Conservation (phyloP, 1,284 basidiomycete genomes). For the Fistulinella staudtii region DNA sequence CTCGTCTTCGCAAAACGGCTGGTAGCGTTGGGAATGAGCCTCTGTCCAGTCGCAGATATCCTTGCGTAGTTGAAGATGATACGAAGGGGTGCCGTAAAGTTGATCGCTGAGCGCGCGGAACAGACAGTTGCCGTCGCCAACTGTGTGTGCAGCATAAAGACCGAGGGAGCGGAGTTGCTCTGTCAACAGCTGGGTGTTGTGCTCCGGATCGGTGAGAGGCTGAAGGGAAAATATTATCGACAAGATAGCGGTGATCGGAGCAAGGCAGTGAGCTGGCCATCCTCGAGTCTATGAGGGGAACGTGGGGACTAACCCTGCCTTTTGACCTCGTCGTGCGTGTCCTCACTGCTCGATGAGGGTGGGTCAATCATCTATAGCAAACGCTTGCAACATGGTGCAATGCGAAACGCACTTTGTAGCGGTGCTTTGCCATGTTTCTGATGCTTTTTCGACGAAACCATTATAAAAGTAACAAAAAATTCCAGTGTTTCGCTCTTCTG, state of each 20-base stretch:
- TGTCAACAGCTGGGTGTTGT: constrained; percentile 61
- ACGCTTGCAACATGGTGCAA: constrained; percentile 24
- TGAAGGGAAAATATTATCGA: constrained; percentile 24
- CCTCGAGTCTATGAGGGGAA: constrained; percentile 22
- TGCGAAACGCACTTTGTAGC: constrained; percentile 33
- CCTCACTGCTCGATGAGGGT: constrained; percentile 44
- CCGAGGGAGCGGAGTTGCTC: constrained; percentile 70
- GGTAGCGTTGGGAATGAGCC: constrained; percentile 67
- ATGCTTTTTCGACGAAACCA: constrained; percentile 35
- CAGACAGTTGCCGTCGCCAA: constrained; percentile 87
- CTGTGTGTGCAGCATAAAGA: constrained; percentile 72
- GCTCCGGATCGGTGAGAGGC: constrained; percentile 60
- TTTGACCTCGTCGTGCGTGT: constrained; percentile 63
- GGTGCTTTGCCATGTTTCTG: constrained; percentile 33
- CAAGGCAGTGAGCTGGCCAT: constrained; percentile 15
- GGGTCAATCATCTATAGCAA: constrained; percentile 27
- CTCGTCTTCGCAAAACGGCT: constrained; percentile 87
- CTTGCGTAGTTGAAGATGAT: constrained; percentile 66
- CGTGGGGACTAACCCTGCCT: constrained; percentile 46
- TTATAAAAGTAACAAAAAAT: constrained; percentile 34
- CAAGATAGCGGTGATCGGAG: constrained; percentile 14
- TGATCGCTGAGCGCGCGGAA: constrained; percentile 82
- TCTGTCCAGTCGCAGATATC: constrained; percentile 84
- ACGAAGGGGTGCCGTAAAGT: constrained; percentile 70
- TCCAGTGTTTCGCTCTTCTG: constrained; percentile 24